These are phyloP conservation scores for Wickerhamomyces chambardii DNA, from an alignment of 805 yeast species.

Conservation along the genomic window DNA sequence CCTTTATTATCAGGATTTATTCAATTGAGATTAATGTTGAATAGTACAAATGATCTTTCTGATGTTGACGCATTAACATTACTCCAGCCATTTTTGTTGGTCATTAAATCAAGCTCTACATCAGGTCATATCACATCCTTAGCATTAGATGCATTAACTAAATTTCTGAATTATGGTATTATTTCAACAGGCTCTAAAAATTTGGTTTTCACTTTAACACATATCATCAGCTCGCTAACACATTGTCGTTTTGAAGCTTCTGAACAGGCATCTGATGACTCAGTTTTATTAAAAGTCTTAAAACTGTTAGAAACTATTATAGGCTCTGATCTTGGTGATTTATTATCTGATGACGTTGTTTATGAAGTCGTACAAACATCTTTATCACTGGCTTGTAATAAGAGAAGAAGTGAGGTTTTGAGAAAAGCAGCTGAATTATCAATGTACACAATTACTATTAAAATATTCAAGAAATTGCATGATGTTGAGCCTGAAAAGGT, in stretches of 20 bases:
- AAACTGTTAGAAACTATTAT: constrained; percentile 62
- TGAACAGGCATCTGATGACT: constrained; percentile 87
- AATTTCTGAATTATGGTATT: constrained; percentile 63
- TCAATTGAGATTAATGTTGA: constrained; percentile 64
- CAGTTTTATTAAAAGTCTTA: constrained; percentile 77
- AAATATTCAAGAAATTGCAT: constrained; percentile 54
- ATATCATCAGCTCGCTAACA: constrained; percentile 61
- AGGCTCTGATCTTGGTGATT: constrained; percentile 50
- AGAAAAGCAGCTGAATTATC: constrained; percentile 86
- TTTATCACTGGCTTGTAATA: constrained; percentile 85
- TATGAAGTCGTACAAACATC: constrained; percentile 90
- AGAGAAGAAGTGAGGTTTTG: constrained; percentile 81
- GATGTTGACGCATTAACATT: constrained; percentile 65
- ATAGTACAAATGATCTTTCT: constrained; percentile 40
- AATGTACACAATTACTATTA: constrained; percentile 57
- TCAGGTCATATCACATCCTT: constrained; percentile 80
- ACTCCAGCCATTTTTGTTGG: constrained; percentile 78
- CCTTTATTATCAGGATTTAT: constrained; percentile 75
- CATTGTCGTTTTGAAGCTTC: constrained; percentile 96
- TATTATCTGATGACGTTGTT: constrained; percentile 74
- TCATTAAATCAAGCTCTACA: constrained; percentile 76
- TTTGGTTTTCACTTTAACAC: constrained; percentile 48
- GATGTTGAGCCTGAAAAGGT: constrained; percentile 38
- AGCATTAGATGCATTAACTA: constrained; percentile 68
- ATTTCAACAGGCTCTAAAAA: constrained; percentile 48